Evolutionary conservation across 306 rosid species (phyloP), one percentile per base, ranked within the genome.

Genomic region (Ormosia emarginata): DNA sequence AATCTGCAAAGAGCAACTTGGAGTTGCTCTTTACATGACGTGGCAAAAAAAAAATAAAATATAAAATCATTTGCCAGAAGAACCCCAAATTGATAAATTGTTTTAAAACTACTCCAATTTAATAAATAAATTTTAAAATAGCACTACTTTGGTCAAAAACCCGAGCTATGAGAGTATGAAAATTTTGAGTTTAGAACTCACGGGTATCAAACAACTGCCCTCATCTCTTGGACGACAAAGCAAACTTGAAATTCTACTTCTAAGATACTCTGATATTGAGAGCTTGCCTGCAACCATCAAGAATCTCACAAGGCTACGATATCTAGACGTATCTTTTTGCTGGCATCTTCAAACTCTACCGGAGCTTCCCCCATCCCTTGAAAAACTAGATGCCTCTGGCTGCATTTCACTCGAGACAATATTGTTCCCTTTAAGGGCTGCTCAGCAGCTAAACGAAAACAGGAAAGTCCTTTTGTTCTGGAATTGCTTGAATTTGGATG

Each of bases 391-490:
- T 2, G 81, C 72, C 6, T 6, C 7, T 4, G 37, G 14, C 17
- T 82, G 85, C 57, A 44, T 65, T 5, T 71, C 65, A 2, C 64
- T 83, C 12, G 17, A 69, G 44, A 77, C 30, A 3, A 24, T 81
- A 7, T 29, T 49, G 62, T 43, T 33, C 14, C 9, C 17, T 6
- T 3, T 7, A 6, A 30, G 0, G 12, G 50, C 3, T 3, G 8
- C 3, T 59, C 15, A 10, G 30, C 66, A 59, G 1, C n/a, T 47
- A 2, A 32, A 49, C 2, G 13, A 14, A 18, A 68, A 24, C 10
- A 44, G 4, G 57, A 12, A 2, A 9, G 10, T 18, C 3, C 32
- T 50, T 49, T 1, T 0, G 1, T 71, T 71, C 7, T 7, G 12
- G 12, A 71, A 71, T 29, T 71, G 44, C 44, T 13, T 8, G n/a